Percentiles rank a stretch among this genome's conserved stretches.
These are phyloP conservation scores for Cordyceps fumosorosea DNA, from an alignment of 2,329 filamentous ascomycete genomes.

Conservation along the genomic window DNA sequence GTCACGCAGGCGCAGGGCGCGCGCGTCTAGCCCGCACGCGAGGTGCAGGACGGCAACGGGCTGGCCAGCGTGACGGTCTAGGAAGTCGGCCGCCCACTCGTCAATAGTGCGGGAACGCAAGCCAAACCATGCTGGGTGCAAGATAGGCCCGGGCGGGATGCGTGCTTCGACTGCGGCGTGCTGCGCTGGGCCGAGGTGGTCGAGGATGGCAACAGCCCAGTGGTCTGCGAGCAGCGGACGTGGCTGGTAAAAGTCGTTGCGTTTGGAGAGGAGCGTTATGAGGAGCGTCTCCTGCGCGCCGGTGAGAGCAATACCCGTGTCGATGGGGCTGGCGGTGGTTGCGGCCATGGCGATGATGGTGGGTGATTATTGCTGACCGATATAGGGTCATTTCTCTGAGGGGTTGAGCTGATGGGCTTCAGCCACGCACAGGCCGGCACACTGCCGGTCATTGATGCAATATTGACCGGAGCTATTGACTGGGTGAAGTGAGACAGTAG, in stretches of 20 bases:
- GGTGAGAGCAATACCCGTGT: background rate
- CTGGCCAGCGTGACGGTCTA: slow-evolving; percentile 15
- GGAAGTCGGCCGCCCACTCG: slow-evolving; percentile 21
- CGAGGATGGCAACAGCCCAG: slow-evolving; percentile 5
- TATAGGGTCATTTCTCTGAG: no score
- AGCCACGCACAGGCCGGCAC: no score
- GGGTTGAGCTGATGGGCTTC: no score
- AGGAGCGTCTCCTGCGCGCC: slow-evolving; percentile 17
- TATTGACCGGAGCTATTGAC: no score
- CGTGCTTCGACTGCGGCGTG: background rate
- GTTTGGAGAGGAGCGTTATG: slow-evolving; percentile 15
- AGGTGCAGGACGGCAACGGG: slow-evolving; percentile 25
- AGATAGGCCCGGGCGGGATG: background rate
- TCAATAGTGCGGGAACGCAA: slow-evolving; percentile 1
- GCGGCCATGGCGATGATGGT: background rate
- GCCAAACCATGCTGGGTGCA: background rate
- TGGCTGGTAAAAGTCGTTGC: slow-evolving; percentile 12
- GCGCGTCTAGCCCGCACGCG: slow-evolving; percentile 26
- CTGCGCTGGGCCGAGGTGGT: background rate
- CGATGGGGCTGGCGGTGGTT: no score
- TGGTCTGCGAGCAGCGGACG: slow-evolving; percentile 15
- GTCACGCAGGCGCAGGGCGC: slow-evolving; percentile 20
- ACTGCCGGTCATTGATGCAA: no score
- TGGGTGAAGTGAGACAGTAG: no score
- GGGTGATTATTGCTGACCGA: no score